Conservation (phyloP, 805 yeast species). For the Pichia phayaonensis region DNA sequence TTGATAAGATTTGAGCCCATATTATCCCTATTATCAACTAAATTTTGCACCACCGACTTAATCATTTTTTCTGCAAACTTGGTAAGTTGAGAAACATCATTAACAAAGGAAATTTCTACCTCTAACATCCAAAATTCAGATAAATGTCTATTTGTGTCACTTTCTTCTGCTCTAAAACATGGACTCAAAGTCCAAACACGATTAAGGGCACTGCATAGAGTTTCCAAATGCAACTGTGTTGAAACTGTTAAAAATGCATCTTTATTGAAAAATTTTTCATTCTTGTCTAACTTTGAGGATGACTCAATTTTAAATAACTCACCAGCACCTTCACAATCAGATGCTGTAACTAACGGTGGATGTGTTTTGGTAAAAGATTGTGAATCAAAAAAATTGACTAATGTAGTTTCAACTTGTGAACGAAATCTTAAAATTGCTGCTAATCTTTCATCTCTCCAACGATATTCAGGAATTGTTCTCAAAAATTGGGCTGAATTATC, state of each 20-base stretch:
- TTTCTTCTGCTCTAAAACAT: constrained; percentile 87
- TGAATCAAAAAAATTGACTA: constrained; percentile 47
- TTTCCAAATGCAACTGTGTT: constrained; percentile 86
- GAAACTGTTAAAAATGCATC: constrained; percentile 78
- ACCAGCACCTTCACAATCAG: constrained; percentile 98
- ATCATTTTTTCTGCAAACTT: constrained; percentile 65
- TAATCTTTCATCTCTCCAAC: constrained; percentile 66
- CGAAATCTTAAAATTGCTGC: constrained; percentile 66
- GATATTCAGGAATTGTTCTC: constrained; percentile 64
- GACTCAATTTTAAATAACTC: constrained; percentile 63
- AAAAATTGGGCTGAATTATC: constrained; percentile 56
- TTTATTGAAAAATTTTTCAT: constrained; percentile 50
- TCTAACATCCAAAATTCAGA: constrained; percentile 98
- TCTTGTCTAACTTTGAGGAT: constrained; percentile 16
- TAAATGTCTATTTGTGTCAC: constrained; percentile 86
- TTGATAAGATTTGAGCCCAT: constrained; percentile 29
- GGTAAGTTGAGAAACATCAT: constrained; percentile 52
- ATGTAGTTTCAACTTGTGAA: constrained; percentile 50
- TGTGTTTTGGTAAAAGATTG: constrained; percentile 60
- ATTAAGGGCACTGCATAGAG: constrained; percentile 60
- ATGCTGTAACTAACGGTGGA: constrained; percentile 81
- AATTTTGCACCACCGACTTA: constrained; percentile 35
- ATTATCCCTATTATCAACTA: constrained; percentile 22
- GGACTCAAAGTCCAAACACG: constrained; percentile 88
- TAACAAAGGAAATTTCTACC: constrained; percentile 72